Evolutionary conservation across 2,329 filamentous ascomycete genomes (phyloP).

Genomic region (Arachnomyces sp.): DNA sequence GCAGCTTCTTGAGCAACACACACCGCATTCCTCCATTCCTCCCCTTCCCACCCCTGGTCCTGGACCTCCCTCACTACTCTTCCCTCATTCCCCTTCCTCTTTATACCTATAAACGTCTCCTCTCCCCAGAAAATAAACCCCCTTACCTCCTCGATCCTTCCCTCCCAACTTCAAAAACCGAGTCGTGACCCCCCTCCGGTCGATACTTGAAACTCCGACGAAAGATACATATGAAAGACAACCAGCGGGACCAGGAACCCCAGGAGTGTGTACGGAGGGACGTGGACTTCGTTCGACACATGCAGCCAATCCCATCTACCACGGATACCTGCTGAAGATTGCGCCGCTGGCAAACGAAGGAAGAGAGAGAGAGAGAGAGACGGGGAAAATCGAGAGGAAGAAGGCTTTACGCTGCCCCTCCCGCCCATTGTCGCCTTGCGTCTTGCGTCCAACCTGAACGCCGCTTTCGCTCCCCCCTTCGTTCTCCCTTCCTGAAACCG

Average conservation of each 20-base stretch:
- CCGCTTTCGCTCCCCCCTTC: conserved; percentile 12
- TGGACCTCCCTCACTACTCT: conserved; percentile 2
- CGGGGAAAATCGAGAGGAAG: too few relatives aligned
- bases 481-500: conserved; percentile 17
- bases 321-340: too few relatives aligned
- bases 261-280: too few relatives aligned
- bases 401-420: too few relatives aligned
- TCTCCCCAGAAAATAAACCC: conserved; percentile 1
- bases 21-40: not conserved
- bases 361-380: too few relatives aligned
- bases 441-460: conserved; percentile 9
- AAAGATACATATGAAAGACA: too few relatives aligned
- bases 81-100: conserved; percentile 14
- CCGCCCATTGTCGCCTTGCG: conserved; percentile 26
- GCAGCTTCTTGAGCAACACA: conserved; percentile 14
- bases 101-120: conserved; percentile 12
- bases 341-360: too few relatives aligned
- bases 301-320: too few relatives aligned
- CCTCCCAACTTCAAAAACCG: conserved; percentile 2
- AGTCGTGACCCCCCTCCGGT: conserved; percentile 4
- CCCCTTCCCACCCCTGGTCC: conserved; percentile 4
- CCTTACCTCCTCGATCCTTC: conserved; percentile 5
- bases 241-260: conserved; percentile 15
- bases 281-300: too few relatives aligned
- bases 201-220: conserved; percentile 12